Evolutionary conservation across 345 rosid genomes (phyloP), one percentile per base, ranked within the genome.

Genomic region (Mercurialis annua): DNA sequence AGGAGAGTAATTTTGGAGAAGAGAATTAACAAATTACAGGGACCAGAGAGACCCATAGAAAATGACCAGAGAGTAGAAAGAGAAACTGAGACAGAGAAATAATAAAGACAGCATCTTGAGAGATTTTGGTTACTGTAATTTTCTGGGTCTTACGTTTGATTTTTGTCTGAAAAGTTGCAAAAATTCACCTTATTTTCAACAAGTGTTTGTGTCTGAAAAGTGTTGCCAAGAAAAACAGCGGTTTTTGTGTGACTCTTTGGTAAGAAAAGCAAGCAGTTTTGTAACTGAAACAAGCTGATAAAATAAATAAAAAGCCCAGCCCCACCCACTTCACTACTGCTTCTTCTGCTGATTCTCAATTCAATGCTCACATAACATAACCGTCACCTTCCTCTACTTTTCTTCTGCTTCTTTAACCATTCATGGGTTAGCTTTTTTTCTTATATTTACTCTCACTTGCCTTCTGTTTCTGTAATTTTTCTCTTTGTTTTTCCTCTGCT

Each of bases 351-450:
- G 38, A 53, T 71, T 66, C 30, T 40, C 65, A 40, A 48, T 34
- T 33, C 71, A 64, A 57, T 53, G 23, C 50, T 48, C 52, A 65
- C 75, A 71, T 76, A 76, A 65, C 75, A 71, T 76, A 76, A 76
- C 76, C 78, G 71, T 67, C 71, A 12, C 38, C 51, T 62, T 65
- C 59, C 31, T 47, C 29, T 63, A 14, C 1, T n/a, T 11, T 15
- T 21, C 8, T 18, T 43, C 44, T 59, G 14, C 10, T 52, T 10
- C 71, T 64, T 59, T 63, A 64, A 68, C 79, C 83, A 48, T 84
- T 75, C 77, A 81, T 82, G 88, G 82, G 81, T 66, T 80, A 64
- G 81, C 62, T 70, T 71, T 59, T 65, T 61, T 66, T 56, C 81
- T 71, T 73, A 7, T 40, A 36, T 36, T 36, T 36, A 5, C 29